Base-by-base conservation (phyloP, 495 filamentous ascomycete species). In the Usnea hakonensis region DNA sequence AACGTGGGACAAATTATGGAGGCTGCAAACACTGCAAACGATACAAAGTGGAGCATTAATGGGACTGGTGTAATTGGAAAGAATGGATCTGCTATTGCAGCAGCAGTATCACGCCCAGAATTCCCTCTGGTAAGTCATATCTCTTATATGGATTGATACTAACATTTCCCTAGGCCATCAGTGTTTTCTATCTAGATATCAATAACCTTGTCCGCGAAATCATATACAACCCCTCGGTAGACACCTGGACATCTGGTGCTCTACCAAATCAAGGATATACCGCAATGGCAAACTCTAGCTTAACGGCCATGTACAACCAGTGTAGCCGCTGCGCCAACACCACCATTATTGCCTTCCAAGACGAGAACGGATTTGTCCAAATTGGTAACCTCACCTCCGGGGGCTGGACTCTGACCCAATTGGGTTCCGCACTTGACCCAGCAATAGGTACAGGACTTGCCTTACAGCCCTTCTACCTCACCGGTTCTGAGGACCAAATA, bases 251-350 rank as follows among this genome's bases (percentile, higher is more conserved):
- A 1, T 23, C 21, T n/a, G 68, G 68, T 11, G 41, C 35, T n/a
- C 43, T 70, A 37, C 63, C 68, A 43, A 35, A 35, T 33, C 44
- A 65, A 48, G 52, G 50, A 26, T 67, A 65, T 46, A 59, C 55
- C 38, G 64, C 63, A 35, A 35, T 52, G 38, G 26, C 58, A 23
- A 70, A 70, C 43, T 44, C 65, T 16, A 70, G 65, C 58, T 48
- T 70, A 46, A 36, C 68, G 30, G 65, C 65, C 21, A 65, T 68
- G 62, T 70, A 70, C 48, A 46, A 70, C 60, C 68, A 70, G 44
- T 70, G 68, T 53, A 50, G 19, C 44, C 50, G 53, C 7, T 70
- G 68, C 57, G 54, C 62, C 5, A 70, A 68, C 37, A 70, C 68
- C 13, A 68, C 62, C 10, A 63, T 68, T 33, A 43, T 68, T 35